Base-by-base conservation (phyloP, 805 yeast species). In the Nakazawaea ambrosiae region DNA sequence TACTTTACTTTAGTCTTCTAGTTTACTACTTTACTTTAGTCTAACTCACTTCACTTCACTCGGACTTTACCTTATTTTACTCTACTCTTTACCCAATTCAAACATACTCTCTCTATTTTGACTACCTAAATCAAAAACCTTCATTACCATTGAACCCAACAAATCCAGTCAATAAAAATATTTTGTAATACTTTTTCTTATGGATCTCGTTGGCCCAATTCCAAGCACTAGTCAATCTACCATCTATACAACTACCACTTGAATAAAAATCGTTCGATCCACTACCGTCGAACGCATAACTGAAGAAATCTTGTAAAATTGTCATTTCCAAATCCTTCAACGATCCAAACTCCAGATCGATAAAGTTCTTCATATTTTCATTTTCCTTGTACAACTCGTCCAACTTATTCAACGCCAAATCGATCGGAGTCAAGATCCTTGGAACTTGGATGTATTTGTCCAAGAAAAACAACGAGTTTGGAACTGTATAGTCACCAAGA, bases 231-330 rank as follows among this genome's bases (percentile, higher is more conserved):
- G 92, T 83, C 33, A 83, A 61, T 37, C 89, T 71, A 16, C 92
- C 94, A 54, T 83, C 94, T 34, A 83, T 83, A 58, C 94, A 83
- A 2, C 85, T 76, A 2, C 94, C 94, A 22, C 88, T 85, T 67
- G 81, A 82, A 53, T 78, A 82, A 55, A 80, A 83, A 55, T 83
- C 83, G 51, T 82, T 87, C 8, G 89, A 88, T 33, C 94, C 94
- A 8, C 86, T 78, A 2, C 92, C 89, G 54, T 81, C 87, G 55
- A 81, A 73, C 1, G 78, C 80, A 45, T 70, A 76, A 36, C 65
- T 60, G 59, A 73, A 73, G 48, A 73, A 73, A 63, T 72, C 78
- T 31, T 67, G 54, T 30, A 71, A 49, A 29, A 73, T 65, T 10
- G 55, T 58, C 39, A 68, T 55, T 48, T 76, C 68, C 41, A 83